phyloP scores from a whole-genome alignment of 2,329 filamentous ascomycete genomes.

The Corinectria fuckeliana region DNA sequence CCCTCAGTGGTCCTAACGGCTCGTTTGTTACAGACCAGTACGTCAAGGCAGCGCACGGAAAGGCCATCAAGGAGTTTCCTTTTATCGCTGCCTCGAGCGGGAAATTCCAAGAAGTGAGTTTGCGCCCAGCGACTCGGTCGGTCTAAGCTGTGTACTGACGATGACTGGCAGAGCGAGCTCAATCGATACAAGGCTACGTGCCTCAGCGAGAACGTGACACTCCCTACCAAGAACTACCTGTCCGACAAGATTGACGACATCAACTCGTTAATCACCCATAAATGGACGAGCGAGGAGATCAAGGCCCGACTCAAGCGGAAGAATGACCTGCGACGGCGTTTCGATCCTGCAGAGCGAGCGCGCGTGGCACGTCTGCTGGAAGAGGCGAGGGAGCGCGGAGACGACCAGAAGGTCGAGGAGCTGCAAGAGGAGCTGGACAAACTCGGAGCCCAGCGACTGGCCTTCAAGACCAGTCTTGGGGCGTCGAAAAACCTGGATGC shows the following conservation, averaged over 20 bases:
- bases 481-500: slow-evolving; percentile 58
- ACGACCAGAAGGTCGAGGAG: slow-evolving; percentile 62
- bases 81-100: slow-evolving; percentile 91
- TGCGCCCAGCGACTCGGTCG: not conserved
- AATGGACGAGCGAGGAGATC: slow-evolving; percentile 84
- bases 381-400: slow-evolving; percentile 68
- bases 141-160: slow-evolving; percentile 32
- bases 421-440: slow-evolving; percentile 67
- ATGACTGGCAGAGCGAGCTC: slow-evolving; percentile 70
- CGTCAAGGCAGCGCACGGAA: slow-evolving; percentile 80
- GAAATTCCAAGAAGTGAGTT: slow-evolving; percentile 77
- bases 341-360: slow-evolving; percentile 71
- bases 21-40: slow-evolving; percentile 87
- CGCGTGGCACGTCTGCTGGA: slow-evolving; percentile 70
- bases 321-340: slow-evolving; percentile 70
- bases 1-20: slow-evolving; percentile 79
- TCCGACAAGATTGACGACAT: slow-evolving; percentile 80
- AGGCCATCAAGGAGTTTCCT: slow-evolving; percentile 82
- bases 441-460: slow-evolving; percentile 72
- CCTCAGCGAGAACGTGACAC: slow-evolving; percentile 70
- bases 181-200: slow-evolving; percentile 80
- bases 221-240: slow-evolving; percentile 76
- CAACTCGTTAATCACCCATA: slow-evolving; percentile 76
- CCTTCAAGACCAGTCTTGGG: slow-evolving; percentile 71
- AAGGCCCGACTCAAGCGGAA: slow-evolving; percentile 78